Percentiles rank a stretch among this genome's conserved stretches.
phyloP scores from a whole-genome alignment of 805 yeast species.

The Lipomyces spencermartinsiae region DNA sequence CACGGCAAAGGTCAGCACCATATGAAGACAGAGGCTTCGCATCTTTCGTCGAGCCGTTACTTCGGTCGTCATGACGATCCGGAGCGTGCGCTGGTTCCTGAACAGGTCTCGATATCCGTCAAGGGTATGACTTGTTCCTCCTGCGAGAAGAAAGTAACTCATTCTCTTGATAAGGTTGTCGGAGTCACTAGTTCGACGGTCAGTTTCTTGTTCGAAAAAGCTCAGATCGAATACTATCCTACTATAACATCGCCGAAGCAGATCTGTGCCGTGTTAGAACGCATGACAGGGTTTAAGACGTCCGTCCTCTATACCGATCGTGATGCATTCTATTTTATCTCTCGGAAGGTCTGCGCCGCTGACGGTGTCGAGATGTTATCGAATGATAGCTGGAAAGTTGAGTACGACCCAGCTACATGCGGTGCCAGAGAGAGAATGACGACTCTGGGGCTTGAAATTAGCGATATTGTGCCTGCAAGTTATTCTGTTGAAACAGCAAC shows the following conservation, averaged over 20 bases:
- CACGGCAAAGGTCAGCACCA: constrained; percentile 1
- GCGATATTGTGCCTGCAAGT: constrained; percentile 17
- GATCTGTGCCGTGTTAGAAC: constrained; percentile 21
- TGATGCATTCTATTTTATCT: constrained; percentile 14
- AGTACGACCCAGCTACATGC: constrained; percentile 8
- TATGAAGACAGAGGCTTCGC: not conserved
- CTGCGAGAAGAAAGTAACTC: constrained; percentile 24
- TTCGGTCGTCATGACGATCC: constrained; percentile 15
- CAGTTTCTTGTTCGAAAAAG: constrained; percentile 19
- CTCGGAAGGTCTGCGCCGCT: not conserved
- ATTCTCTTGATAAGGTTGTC: constrained; percentile 8
- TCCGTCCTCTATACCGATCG: constrained; percentile 12
- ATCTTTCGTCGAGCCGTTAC: not conserved
- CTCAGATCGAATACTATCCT: constrained; percentile 16
- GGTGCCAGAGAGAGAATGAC: constrained; percentile 18
- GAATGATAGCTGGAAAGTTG: constrained; percentile 12
- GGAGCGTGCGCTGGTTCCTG: constrained; percentile 11
- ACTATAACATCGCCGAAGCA: constrained; percentile 8
- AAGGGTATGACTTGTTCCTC: constrained; percentile 32
- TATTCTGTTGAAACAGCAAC: constrained; percentile 4
- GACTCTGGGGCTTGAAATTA: constrained; percentile 14
- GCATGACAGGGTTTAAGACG: constrained; percentile 26
- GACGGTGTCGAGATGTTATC: constrained; percentile 10
- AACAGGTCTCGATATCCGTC: constrained; percentile 20
- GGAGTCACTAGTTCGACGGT: constrained; percentile 18